Evolutionary conservation across 106 monocot species (phyloP), one percentile per base, ranked within the genome.

Genomic region (Xerophyta viscosa): DNA sequence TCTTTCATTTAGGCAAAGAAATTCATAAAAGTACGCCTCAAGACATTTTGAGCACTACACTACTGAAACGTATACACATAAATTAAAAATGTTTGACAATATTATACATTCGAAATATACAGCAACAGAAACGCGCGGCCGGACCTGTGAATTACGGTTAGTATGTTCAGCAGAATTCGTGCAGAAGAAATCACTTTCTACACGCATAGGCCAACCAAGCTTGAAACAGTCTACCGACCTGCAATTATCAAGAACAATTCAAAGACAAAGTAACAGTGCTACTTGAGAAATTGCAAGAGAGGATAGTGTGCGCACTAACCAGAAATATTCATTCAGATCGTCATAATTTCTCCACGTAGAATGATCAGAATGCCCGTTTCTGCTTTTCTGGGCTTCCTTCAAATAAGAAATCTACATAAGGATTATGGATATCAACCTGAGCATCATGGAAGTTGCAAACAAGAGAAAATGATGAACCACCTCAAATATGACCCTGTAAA

Each of bases 291-390:
- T n/a, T n/a, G n/a, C n/a, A n/a, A n/a, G n/a, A n/a, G n/a, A n/a
- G n/a, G n/a, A n/a, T n/a, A n/a, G n/a, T n/a, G 15, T 44, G 30
- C 31, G 8, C 27, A 14, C 80, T 62, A 10, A 86, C 86, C 86
- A 86, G 45, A 86, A 86, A 36, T 63, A 86, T 29, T 86, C 86
- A 57, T 86, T 86, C 31, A 86, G 37, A 61, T 86, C 86, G 73
- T 86, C 86, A 63, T 86, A 86, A 62, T 86, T 86, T 66, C 86
- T 69, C 86, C 86, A 86, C 54, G 56, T 77, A 23, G 86, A 80
- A 69, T 86, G 86, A 24, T 73, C 80, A 50, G 80, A 57, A 39
- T 61, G 61, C 41, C 80, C 86, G 60, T 77, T 62, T 76, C 67
- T 72, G 59, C 72, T 80, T 30, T 77, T 86, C 37, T 27, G 72